These are phyloP conservation scores for Chlamydomonas urium DNA, from an alignment of 139 green algal genomes.

Conservation along the genomic window DNA sequence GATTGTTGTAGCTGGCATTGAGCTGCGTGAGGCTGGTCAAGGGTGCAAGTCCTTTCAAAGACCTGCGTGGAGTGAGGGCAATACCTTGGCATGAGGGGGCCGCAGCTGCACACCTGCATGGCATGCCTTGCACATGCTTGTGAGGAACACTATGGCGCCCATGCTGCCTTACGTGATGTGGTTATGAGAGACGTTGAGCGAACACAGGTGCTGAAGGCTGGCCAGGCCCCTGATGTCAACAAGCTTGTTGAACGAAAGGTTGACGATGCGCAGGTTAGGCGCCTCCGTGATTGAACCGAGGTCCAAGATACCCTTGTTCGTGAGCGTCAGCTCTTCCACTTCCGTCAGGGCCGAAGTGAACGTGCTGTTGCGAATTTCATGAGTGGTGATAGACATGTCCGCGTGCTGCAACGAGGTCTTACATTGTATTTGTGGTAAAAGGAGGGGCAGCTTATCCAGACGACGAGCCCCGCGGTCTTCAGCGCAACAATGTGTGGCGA, in stretches of 20 bases:
- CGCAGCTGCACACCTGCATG: neutral
- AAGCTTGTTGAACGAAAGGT: slow-evolving; percentile 7
- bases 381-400: slow-evolving; percentile 4
- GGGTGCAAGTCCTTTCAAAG: slow-evolving; percentile 5
- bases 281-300: neutral
- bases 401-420: neutral
- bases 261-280: neutral
- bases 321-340: slow-evolving; percentile 5
- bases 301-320: neutral
- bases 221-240: neutral
- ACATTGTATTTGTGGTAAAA: too few relatives aligned
- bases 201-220: neutral
- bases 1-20: slow-evolving; percentile 14
- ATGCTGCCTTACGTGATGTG: slow-evolving; percentile 7
- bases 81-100: neutral
- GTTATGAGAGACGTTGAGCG: slow-evolving; percentile 9
- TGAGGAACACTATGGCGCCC: neutral
- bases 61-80: neutral
- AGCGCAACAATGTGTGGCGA: too few relatives aligned
- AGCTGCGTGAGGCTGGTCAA: slow-evolving; percentile 4
- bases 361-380: neutral
- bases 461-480: too few relatives aligned
- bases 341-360: neutral
- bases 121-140: neutral
- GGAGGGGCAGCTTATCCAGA: too few relatives aligned